phyloP scores from a whole-genome alignment of 129 eudicot species.

The Silybum marianum region DNA sequence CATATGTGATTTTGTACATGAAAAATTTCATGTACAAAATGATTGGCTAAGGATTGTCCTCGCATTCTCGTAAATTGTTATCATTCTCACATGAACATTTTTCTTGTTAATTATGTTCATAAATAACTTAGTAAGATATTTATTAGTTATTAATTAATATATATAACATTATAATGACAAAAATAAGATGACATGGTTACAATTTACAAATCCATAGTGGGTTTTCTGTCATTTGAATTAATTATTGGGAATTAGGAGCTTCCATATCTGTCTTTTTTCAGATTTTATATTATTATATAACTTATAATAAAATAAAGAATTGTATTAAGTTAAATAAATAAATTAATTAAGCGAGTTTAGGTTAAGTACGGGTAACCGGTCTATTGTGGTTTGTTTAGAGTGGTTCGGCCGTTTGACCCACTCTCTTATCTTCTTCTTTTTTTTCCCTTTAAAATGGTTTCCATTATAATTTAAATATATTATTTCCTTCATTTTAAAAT shows the following conservation, averaged over 20 bases:
- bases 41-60: too few relatives aligned
- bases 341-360: conserved; percentile 3
- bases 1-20: too few relatives aligned
- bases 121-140: not conserved
- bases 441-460: not conserved
- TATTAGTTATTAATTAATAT: not conserved
- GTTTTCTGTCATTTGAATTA: conserved; percentile 11
- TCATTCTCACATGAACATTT: too few relatives aligned
- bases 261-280: conserved; percentile 27
- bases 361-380: conserved; percentile 30
- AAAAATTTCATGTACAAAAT: too few relatives aligned
- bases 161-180: not conserved
- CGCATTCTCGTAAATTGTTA: too few relatives aligned
- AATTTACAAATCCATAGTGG: not conserved
- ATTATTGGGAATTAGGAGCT: conserved; percentile 17
- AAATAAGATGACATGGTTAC: not conserved
- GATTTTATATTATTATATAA: not conserved
- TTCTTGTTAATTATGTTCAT: too few relatives aligned
- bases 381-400: conserved; percentile 33
- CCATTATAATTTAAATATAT: too few relatives aligned
- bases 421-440: conserved; percentile 4
- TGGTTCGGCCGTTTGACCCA: conserved; percentile 37
- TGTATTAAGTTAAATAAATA: not conserved
- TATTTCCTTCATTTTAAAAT: too few relatives aligned
- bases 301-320: not conserved